These are phyloP conservation scores for Botrytis fabae DNA, from an alignment of 2,329 filamentous ascomycete species.

Conservation along the genomic window DNA sequence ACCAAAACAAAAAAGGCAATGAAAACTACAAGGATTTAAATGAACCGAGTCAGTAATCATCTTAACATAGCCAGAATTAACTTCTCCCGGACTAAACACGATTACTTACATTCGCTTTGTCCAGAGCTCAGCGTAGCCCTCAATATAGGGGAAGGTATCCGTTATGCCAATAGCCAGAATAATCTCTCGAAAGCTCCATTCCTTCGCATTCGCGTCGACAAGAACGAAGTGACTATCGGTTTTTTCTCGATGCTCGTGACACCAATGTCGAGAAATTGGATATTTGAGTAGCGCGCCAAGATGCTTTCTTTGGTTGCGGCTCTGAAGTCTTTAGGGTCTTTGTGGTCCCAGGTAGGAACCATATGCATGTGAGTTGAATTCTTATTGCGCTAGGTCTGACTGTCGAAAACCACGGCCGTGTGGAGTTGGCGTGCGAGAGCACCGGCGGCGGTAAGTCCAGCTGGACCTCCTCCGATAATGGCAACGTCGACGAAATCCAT, in stretches of 20 bases:
- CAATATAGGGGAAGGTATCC: slow-evolving; percentile 53
- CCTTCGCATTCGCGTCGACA: slow-evolving; percentile 45
- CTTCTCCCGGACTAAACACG: neutral
- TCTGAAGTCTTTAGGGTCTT: slow-evolving; percentile 39
- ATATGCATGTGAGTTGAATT: slow-evolving; percentile 48
- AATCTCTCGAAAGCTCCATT: slow-evolving; percentile 53
- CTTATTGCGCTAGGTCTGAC: slow-evolving; percentile 46
- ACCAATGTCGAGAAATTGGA: slow-evolving; percentile 39
- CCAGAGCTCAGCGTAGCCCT: slow-evolving; percentile 58
- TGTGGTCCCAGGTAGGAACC: slow-evolving; percentile 43
- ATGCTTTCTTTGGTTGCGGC: slow-evolving; percentile 41
- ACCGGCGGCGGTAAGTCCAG: slow-evolving; percentile 46
- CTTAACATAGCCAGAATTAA: no score
- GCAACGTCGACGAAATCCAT: slow-evolving; percentile 36
- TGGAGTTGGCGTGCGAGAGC: slow-evolving; percentile 44
- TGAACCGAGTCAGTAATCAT: no score
- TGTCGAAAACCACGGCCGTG: slow-evolving; percentile 48
- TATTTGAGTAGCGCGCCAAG: slow-evolving; percentile 41
- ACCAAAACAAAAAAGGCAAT: slow-evolving; percentile 61
- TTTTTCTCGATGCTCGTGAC: slow-evolving; percentile 29
- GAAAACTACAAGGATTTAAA: slow-evolving; percentile 44
- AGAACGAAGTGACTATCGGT: slow-evolving; percentile 40
- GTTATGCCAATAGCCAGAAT: slow-evolving; percentile 55
- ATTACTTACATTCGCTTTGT: slow-evolving; percentile 35
- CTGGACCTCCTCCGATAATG: slow-evolving; percentile 47